Conservation (phyloP, 2,329 filamentous ascomycete genomes). For the Stachybotrys echinatus region DNA sequence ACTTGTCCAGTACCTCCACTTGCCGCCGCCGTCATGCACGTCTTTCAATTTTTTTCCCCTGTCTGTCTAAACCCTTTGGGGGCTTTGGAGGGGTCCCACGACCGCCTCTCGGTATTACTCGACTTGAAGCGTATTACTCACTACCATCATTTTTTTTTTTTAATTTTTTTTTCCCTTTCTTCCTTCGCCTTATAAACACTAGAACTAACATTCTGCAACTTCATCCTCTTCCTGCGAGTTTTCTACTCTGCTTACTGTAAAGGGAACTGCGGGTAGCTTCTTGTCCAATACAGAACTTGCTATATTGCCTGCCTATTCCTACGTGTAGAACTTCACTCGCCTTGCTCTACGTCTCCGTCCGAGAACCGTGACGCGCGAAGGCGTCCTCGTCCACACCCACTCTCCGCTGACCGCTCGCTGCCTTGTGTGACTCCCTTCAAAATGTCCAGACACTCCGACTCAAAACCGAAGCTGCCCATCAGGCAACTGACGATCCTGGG, state of each 20-base stretch:
- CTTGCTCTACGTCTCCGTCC: too few relatives aligned
- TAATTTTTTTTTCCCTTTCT: neutral
- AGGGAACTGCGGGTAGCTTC: too few relatives aligned
- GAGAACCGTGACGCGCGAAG: neutral
- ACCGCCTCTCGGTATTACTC: too few relatives aligned
- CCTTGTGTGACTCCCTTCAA: slow-evolving; percentile 4
- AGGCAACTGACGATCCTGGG: slow-evolving; percentile 75
- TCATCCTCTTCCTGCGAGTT: too few relatives aligned
- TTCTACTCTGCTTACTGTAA: too few relatives aligned
- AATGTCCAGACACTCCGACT: slow-evolving; percentile 14
- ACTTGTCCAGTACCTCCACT: too few relatives aligned
- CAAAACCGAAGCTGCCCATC: slow-evolving; percentile 60
- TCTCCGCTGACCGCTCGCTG: neutral
- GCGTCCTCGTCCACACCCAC: neutral
- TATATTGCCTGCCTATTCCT: too few relatives aligned
- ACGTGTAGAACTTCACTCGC: too few relatives aligned
- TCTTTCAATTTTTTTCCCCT: neutral
- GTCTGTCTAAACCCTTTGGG: neutral
- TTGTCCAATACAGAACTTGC: too few relatives aligned
- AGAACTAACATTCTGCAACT: neutral
- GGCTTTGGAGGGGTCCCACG: too few relatives aligned
- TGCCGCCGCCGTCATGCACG: too few relatives aligned
- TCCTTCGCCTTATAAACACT: neutral
- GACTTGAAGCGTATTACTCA: too few relatives aligned
- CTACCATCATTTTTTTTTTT: neutral